These are phyloP conservation scores for Protomyces macrosporus DNA, from an alignment of 1,139 yeast genomes.

Conservation along the genomic window DNA sequence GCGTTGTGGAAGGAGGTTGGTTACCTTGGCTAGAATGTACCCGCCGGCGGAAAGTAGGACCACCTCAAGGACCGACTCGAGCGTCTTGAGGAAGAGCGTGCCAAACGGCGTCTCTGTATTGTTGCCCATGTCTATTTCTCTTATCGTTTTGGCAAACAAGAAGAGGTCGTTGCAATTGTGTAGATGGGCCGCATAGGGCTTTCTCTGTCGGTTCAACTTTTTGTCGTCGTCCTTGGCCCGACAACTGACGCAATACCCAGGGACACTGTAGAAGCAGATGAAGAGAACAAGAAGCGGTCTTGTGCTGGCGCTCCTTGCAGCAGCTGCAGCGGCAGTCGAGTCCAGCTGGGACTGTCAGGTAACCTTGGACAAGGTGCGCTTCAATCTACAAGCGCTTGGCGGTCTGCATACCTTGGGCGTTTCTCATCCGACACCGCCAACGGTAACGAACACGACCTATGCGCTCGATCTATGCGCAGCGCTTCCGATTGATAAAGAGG, in stretches of 20 bases:
- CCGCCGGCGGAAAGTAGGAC: constrained; percentile 25
- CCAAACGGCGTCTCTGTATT: constrained; percentile 22
- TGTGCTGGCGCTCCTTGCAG: background rate
- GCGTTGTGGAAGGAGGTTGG: too few species aligned
- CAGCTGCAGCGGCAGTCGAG: constrained; percentile 29
- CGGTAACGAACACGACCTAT: constrained; percentile 59
- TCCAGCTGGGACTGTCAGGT: constrained; percentile 47
- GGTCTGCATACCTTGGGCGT: constrained; percentile 46
- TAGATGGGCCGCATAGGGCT: background rate
- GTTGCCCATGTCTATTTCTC: constrained; percentile 8
- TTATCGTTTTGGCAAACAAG: background rate
- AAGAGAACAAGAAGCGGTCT: background rate
- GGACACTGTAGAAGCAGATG: too few species aligned
- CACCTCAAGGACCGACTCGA: constrained; percentile 22
- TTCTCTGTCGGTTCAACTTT: background rate
- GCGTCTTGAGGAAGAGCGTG: constrained; percentile 15
- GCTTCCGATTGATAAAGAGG: constrained; percentile 36
- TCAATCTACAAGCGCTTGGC: constrained; percentile 43
- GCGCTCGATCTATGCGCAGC: constrained; percentile 62
- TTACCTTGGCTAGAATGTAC: background rate
- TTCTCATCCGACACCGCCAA: constrained; percentile 69
- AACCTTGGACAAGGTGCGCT: constrained; percentile 44
- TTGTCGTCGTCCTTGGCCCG: background rate
- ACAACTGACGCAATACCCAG: background rate
- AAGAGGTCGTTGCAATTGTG: background rate